A percentile compares a stretch with the other conserved stretches of the same genome.
phyloP scores from a whole-genome alignment of 2,329 filamentous ascomycete species.

The Trichoderma sp. region DNA sequence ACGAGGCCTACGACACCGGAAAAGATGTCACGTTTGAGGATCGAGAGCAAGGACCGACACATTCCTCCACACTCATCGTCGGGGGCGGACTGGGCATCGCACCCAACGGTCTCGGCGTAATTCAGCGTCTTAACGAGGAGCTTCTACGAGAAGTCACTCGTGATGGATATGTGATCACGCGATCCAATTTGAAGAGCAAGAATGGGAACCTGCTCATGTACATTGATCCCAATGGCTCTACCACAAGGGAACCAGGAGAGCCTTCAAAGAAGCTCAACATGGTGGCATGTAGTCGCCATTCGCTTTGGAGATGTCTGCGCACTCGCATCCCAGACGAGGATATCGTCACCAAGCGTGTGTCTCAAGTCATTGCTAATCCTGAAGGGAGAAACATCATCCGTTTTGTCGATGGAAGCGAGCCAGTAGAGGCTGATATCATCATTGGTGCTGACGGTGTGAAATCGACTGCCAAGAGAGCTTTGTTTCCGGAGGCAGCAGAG shows the following conservation, averaged over 20 bases:
- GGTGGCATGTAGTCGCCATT: slow-evolving; percentile 32
- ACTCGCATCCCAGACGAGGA: slow-evolving; percentile 28
- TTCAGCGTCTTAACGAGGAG: slow-evolving; percentile 31
- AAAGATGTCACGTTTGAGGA: slow-evolving; percentile 27
- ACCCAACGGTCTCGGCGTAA: slow-evolving; percentile 32
- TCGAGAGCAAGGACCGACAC: slow-evolving; percentile 29
- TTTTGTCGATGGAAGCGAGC: slow-evolving; percentile 30
- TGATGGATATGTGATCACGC: slow-evolving; percentile 29
- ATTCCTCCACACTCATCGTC: slow-evolving; percentile 32
- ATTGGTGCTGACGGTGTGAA: slow-evolving; percentile 34
- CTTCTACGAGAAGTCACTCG: slow-evolving; percentile 31
- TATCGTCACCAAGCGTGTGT: slow-evolving; percentile 31
- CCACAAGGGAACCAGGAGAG: not conserved
- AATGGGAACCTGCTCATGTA: slow-evolving; percentile 30
- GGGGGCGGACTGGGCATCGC: slow-evolving; percentile 32
- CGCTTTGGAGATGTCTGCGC: slow-evolving; percentile 31
- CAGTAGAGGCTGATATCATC: slow-evolving; percentile 31
- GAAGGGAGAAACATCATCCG: slow-evolving; percentile 28
- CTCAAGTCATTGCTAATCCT: slow-evolving; percentile 26
- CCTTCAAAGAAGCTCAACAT: slow-evolving; percentile 27
- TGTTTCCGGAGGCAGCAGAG: slow-evolving; percentile 30
- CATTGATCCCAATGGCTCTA: slow-evolving; percentile 25
- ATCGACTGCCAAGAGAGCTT: slow-evolving; percentile 28
- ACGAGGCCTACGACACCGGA: slow-evolving; percentile 31
- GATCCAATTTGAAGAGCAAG: slow-evolving; percentile 32